Percentiles rank a stretch among this genome's conserved stretches.
Conservation (phyloP, 495 filamentous ascomycete species). For the Bryoglossum gracile region DNA sequence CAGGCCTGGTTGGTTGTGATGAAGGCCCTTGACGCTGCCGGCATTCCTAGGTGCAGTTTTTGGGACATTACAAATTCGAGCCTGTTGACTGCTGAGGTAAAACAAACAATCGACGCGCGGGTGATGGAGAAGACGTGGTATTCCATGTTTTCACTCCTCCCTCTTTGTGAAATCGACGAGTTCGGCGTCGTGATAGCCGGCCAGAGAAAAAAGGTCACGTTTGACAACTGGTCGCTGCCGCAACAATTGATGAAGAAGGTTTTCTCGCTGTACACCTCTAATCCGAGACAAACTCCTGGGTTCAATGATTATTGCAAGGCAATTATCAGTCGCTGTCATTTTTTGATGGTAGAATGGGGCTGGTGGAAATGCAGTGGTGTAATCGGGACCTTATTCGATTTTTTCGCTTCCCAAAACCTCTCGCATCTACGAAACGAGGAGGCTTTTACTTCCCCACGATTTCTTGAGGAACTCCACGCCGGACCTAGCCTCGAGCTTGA, state of each 20-base stretch:
- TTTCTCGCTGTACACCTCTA: conserved; percentile 56
- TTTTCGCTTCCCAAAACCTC: conserved; percentile 72
- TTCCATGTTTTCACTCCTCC: conserved; percentile 64
- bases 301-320: conserved; percentile 78
- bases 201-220: conserved; percentile 39
- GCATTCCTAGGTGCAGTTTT: conserved; percentile 41
- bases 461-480: conserved; percentile 64
- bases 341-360: conserved; percentile 73
- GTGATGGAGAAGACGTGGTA: conserved; percentile 67
- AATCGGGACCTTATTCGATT: conserved; percentile 79
- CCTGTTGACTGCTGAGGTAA: conserved; percentile 28
- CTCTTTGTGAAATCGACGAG: conserved; percentile 67
- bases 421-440: conserved; percentile 72
- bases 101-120: conserved; percentile 40
- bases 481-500: conserved; percentile 53
- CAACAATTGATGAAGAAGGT: conserved; percentile 58
- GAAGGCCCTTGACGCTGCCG: conserved; percentile 45
- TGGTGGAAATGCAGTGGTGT: conserved; percentile 77
- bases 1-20: conserved; percentile 63
- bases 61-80: conserved; percentile 51
- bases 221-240: conserved; percentile 69
- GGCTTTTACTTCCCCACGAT: conserved; percentile 64
- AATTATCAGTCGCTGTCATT: conserved; percentile 67
- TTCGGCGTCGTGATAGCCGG: conserved; percentile 54
- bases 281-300: conserved; percentile 48